Conservation (phyloP, 202 grass and related monocot genomes). For the Carex arenaria region DNA sequence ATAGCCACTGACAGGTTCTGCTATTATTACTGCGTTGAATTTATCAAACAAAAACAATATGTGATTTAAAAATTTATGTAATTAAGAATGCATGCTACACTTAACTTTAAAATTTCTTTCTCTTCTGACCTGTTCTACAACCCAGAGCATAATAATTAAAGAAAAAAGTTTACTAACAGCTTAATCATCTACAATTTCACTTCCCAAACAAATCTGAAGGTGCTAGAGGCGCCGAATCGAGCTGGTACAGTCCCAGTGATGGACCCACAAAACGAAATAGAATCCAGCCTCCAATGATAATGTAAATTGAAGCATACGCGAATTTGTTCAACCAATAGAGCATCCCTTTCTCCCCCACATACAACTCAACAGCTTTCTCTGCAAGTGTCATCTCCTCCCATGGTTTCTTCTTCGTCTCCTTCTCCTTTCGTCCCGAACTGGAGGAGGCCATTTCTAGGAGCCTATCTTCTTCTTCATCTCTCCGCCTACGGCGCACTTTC, state of each 20-base stretch:
- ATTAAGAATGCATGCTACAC: background rate
- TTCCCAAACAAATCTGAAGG: slow-evolving; percentile 40
- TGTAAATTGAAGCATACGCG: slow-evolving; percentile 87
- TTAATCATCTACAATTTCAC: background rate
- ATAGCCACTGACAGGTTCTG: background rate
- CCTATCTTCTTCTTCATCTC: slow-evolving; percentile 4
- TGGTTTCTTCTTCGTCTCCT: slow-evolving; percentile 34
- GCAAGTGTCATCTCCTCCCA: slow-evolving; percentile 73
- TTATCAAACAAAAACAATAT: background rate
- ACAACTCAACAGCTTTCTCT: slow-evolving; percentile 78
- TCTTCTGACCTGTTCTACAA: slow-evolving; percentile 2
- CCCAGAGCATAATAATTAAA: background rate
- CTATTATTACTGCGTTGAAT: background rate
- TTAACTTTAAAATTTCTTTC: background rate
- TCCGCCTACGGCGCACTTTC: slow-evolving; percentile 30
- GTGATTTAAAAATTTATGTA: background rate
- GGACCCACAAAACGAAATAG: slow-evolving; percentile 91
- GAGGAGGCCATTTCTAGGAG: slow-evolving; percentile 22
- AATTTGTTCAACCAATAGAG: slow-evolving; percentile 97
- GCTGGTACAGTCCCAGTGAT: slow-evolving; percentile 62
- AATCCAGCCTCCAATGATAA: slow-evolving; percentile 68
- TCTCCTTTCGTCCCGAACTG: slow-evolving; percentile 12
- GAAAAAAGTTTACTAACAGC: background rate
- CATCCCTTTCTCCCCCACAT: slow-evolving; percentile 73
- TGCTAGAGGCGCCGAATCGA: slow-evolving; percentile 60